Conservation (phyloP, 805 yeast genomes). For the Candida xiaguanensis region DNA sequence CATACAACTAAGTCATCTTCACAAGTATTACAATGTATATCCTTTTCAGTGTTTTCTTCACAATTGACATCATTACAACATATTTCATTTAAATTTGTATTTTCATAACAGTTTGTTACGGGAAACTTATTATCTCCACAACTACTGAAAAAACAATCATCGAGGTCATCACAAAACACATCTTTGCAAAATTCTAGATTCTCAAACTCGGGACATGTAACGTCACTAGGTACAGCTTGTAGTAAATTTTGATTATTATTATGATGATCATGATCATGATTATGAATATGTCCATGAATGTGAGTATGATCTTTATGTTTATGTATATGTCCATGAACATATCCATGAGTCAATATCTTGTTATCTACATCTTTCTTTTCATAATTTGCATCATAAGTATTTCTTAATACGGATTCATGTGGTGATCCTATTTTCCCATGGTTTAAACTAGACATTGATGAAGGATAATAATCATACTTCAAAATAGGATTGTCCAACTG, state of each 20-base stretch:
- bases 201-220: slow-evolving; percentile 28
- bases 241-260: neutral
- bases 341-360: slow-evolving; percentile 37
- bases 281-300: slow-evolving; percentile 68
- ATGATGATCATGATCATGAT: slow-evolving; percentile 31
- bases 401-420: neutral
- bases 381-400: neutral
- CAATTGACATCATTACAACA: slow-evolving; percentile 9
- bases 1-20: slow-evolving; percentile 4
- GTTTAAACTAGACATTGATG: neutral
- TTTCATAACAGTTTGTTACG: slow-evolving; percentile 7
- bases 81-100: slow-evolving; percentile 4
- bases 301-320: slow-evolving; percentile 58
- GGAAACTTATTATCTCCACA: slow-evolving; percentile 23
- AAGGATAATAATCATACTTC: neutral
- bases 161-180: slow-evolving; percentile 40
- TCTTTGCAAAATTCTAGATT: slow-evolving; percentile 33
- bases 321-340: slow-evolving; percentile 68
- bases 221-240: slow-evolving; percentile 5
- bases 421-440: neutral
- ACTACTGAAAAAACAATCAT: slow-evolving; percentile 37
- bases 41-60: neutral
- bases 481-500: too few relatives aligned
- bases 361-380: neutral
- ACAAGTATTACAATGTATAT: neutral